Base-by-base conservation (phyloP, 495 filamentous ascomycete genomes). In the Podospora pseudoanserina region DNA sequence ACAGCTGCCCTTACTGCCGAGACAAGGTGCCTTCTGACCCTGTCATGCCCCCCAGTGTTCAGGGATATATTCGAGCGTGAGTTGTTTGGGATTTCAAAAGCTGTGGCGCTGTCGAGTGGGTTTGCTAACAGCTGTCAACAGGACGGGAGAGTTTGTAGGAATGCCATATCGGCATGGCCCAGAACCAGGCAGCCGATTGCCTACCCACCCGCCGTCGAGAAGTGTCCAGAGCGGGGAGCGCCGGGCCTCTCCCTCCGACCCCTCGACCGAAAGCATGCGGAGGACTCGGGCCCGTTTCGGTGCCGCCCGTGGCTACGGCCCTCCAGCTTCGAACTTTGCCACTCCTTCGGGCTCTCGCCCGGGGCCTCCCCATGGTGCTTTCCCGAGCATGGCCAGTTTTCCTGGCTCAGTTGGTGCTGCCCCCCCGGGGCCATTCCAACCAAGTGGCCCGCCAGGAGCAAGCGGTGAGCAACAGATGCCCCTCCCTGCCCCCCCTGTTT, bases 1-100 rank as follows among this genome's bases (percentile, higher is more conserved):
- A 85, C 68, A 87, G 79, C 65, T 88, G 86, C 70, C 86, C 86
- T 0, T 85, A 86, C 69, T 88, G 86, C 65, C 79, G 86, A 16
- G 82, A 86, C 67, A 85, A 85, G 65, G 77, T 87, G 13, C 84
- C 79, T 16, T 85, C 85, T 18, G 83, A 86, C 63, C 73, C 68
- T 7, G 65, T 59, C 26, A n/a, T 69, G 4, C 66, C 64, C 1
- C 34, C 69, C 30, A 60, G 44, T 23, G 27, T 60, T 65, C 70
- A 13, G 54, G 74, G 11, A 65, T 32, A 32, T 7, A 32, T 32
- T 32, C 30, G 30, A 32, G 7, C 30, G 30, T 32, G 7, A 72
- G 0, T 67, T 74, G 53, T 11, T 76, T n/a, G 13, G 58, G 23
- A 23, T 32, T 32, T 32, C 4, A 32, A 32, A 32, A 5, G 30